Percentiles rank a stretch among this genome's conserved stretches.
Conservation (phyloP, 108 stramenopile species). For the Cylindrotheca closterium region DNA sequence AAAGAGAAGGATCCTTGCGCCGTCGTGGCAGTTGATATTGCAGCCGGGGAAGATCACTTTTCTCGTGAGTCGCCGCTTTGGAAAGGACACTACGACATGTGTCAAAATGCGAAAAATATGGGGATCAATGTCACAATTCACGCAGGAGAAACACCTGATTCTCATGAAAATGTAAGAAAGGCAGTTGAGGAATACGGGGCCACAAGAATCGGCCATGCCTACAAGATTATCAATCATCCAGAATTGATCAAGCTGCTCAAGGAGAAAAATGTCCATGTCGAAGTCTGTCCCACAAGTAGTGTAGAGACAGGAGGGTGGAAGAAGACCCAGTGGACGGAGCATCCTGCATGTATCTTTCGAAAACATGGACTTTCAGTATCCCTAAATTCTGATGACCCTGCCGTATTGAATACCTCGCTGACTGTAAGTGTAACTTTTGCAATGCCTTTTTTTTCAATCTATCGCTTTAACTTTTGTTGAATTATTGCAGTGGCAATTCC, state of each 20-base stretch:
- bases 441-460: too few relatives aligned
- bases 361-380: constrained; percentile 36
- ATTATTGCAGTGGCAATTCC: constrained; percentile 62
- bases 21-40: constrained; percentile 71
- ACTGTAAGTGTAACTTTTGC: too few relatives aligned
- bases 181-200: constrained; percentile 61
- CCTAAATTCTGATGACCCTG: constrained; percentile 72
- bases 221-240: constrained; percentile 32
- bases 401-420: constrained; percentile 63
- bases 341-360: constrained; percentile 48
- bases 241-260: constrained; percentile 42
- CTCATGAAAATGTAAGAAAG: constrained; percentile 47
- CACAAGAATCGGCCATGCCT: constrained; percentile 71
- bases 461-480: too few relatives aligned
- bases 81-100: constrained; percentile 48
- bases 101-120: constrained; percentile 48
- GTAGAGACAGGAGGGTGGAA: constrained; percentile 35
- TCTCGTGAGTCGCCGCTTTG: constrained; percentile 37
- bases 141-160: constrained; percentile 55
- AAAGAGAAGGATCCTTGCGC: constrained; percentile 53
- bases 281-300: constrained; percentile 64
- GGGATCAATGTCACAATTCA: constrained; percentile 59
- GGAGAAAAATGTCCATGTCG: constrained; percentile 52
- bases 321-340: constrained; percentile 51
- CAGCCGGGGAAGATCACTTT: constrained; percentile 76